Percentiles rank a stretch among this genome's conserved stretches.
phyloP scores from a whole-genome alignment of 2,329 filamentous ascomycete species.

The Ilyonectria mors-panacis region DNA sequence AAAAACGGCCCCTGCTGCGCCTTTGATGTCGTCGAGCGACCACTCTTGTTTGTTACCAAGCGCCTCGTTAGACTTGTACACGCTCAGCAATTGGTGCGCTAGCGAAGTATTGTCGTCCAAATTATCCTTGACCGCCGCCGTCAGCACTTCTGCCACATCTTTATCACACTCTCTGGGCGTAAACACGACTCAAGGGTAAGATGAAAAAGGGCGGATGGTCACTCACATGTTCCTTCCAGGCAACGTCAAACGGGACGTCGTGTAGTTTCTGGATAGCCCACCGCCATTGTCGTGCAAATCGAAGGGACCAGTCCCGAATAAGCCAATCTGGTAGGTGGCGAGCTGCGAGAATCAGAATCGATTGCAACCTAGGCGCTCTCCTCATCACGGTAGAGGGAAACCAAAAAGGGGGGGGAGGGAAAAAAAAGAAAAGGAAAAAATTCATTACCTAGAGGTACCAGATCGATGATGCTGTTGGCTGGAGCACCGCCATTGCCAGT shows the following conservation, averaged over 20 bases:
- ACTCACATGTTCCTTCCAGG: constrained; percentile 48
- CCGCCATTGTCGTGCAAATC: constrained; percentile 52
- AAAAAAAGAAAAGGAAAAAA: no score
- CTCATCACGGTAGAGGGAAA: not conserved
- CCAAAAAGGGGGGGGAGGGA: no score
- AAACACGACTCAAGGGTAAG: constrained; percentile 2
- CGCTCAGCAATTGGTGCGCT: constrained; percentile 44
- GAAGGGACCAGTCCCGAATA: constrained; percentile 50
- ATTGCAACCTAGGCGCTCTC: not conserved
- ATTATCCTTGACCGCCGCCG: constrained; percentile 30
- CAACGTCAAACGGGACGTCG: constrained; percentile 50
- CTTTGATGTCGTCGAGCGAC: constrained; percentile 63
- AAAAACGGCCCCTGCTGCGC: constrained; percentile 64
- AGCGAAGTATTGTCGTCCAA: constrained; percentile 41
- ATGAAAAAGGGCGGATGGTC: not conserved
- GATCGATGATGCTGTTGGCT: constrained; percentile 58
- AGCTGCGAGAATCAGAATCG: constrained; percentile 33
- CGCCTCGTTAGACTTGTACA: constrained; percentile 35
- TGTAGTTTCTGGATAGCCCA: constrained; percentile 54
- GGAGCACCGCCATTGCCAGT: constrained; percentile 51
- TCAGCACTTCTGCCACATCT: constrained; percentile 27
- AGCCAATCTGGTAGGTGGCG: constrained; percentile 49
- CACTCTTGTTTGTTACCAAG: constrained; percentile 38
- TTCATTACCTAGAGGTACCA: constrained; percentile 57
- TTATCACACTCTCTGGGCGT: constrained; percentile 1